Evolutionary conservation across 2,329 filamentous ascomycete species (phyloP).

Genomic region (Furcasterigmium sp.): DNA sequence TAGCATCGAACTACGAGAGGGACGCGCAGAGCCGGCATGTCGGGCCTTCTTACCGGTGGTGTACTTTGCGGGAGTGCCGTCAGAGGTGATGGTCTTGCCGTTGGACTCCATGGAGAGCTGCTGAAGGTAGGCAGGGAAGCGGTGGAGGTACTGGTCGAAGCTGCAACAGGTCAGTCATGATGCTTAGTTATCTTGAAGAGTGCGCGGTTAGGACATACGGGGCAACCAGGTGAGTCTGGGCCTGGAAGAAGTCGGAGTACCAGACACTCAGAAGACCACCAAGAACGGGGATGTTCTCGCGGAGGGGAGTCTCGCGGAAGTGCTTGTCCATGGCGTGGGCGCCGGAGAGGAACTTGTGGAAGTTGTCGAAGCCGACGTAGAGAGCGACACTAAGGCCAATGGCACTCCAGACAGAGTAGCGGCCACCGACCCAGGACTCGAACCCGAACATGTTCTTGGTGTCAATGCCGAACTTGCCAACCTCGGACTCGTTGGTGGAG

Average conservation of each 20-base stretch:
- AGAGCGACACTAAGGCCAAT: slow-evolving; percentile 92
- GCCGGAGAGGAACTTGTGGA: slow-evolving; percentile 90
- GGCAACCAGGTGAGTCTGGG: slow-evolving; percentile 94
- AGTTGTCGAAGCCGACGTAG: slow-evolving; percentile 97
- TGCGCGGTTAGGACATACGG: slow-evolving; percentile 54
- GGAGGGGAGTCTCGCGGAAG: slow-evolving; percentile 84
- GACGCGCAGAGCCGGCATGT: neutral
- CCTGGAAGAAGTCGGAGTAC: slow-evolving; percentile 99
- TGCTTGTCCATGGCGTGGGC: slow-evolving; percentile 98
- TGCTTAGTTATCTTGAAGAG: neutral
- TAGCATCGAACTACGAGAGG: neutral
- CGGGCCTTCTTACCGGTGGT: slow-evolving; percentile 59
- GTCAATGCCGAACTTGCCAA: slow-evolving; percentile 98
- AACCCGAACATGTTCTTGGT: slow-evolving; percentile 99
- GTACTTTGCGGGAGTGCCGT: slow-evolving; percentile 89
- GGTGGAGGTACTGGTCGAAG: slow-evolving; percentile 98
- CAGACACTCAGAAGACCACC: slow-evolving; percentile 93
- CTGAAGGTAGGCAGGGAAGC: slow-evolving; percentile 98
- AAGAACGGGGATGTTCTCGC: slow-evolving; percentile 91
- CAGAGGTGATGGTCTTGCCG: slow-evolving; percentile 92
- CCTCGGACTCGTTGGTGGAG: slow-evolving; percentile 91
- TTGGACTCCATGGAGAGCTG: slow-evolving; percentile 99
- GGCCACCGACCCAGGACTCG: slow-evolving; percentile 95
- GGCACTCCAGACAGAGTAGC: slow-evolving; percentile 98
- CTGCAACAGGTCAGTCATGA: slow-evolving; percentile 30